Base-by-base conservation (phyloP, 2,329 filamentous ascomycete species). In the Sclerotinia subarctica region DNA sequence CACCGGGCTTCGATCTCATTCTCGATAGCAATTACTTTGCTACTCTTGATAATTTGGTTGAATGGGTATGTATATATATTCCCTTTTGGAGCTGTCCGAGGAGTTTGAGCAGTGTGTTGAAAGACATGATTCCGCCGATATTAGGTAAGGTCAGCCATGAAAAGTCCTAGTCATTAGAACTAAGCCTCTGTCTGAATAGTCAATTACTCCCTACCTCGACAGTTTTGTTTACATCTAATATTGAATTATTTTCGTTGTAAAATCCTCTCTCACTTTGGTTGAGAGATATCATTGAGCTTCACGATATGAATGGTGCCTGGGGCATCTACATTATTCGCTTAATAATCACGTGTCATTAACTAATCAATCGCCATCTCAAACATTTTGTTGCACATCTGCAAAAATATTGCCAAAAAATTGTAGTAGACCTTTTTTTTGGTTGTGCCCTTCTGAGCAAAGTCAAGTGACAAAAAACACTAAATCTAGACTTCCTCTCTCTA, bases 141-240 rank as follows among this genome's bases (percentile, higher is more conserved):
- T 35, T 4, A n/a, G 29, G 2, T 2, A n/a, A 54, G 19, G 19
- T 13, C 52, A 32, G 3, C 7, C 29, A 54, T n/a, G 5, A 15
- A 17, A n/a, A 54, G 19, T 35, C 19, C 3, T 54, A 10, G 4
- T 6, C 53, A 56, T 17, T 15, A n/a, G 5, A n/a, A 7, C n/a
- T 11, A n/a, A 15, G 35, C 52, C 32, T n/a, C 32, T 13, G 1
- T 15, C 21, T 35, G 19, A 15, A n/a, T 38, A n/a, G 6, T 15
- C 29, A 3, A 35, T 7, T 2, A 19, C 7, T 2, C n/a, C 5
- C 2, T 6, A n/a, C 1, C 10, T n/a, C 2, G 2, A 6, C 3
- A 3, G 5, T 2, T 35, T 15, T 35, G 0, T 38, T n/a, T 5
- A n/a, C 32, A 6, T 35, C 21, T n/a, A 38, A n/a, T 1, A 10